phyloP scores from a whole-genome alignment of 1,139 yeast genomes.

The Pichia sp. region DNA sequence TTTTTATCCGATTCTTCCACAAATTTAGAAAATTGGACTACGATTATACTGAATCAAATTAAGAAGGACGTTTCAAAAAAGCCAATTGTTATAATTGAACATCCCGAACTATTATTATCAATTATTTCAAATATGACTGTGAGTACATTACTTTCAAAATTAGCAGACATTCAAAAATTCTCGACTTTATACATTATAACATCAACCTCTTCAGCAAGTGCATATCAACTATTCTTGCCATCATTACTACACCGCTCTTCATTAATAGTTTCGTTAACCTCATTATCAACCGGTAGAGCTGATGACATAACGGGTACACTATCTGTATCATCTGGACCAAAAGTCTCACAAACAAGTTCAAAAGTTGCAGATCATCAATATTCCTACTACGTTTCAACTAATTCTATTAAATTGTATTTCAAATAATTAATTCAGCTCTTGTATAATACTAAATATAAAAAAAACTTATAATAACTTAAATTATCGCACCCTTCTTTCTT shows the following conservation, averaged over 20 bases:
- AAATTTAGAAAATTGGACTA: conserved; percentile 1
- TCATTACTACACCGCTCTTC: conserved; percentile 47
- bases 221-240: conserved; percentile 39
- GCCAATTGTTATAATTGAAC: conserved; percentile 22
- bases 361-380: conserved; percentile 7
- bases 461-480: not conserved
- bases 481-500: not conserved
- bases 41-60: not conserved
- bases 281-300: conserved; percentile 76
- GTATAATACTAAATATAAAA: not conserved
- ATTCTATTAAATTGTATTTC: conserved; percentile 9
- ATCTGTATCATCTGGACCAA: conserved; percentile 31
- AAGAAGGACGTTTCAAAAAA: not conserved
- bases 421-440: not conserved
- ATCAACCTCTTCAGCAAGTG: conserved; percentile 31
- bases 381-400: conserved; percentile 10
- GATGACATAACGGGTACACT: conserved; percentile 74
- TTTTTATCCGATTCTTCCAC: conserved; percentile 1
- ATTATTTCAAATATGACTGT: conserved; percentile 34
- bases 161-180: conserved; percentile 35
- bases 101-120: conserved; percentile 44
- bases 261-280: conserved; percentile 48
- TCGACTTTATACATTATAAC: conserved; percentile 32
- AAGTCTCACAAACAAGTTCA: not conserved
- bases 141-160: conserved; percentile 32